Evolutionary conservation across 495 filamentous ascomycete genomes (phyloP).

Genomic region (Aspergillus carlsbadensis): DNA sequence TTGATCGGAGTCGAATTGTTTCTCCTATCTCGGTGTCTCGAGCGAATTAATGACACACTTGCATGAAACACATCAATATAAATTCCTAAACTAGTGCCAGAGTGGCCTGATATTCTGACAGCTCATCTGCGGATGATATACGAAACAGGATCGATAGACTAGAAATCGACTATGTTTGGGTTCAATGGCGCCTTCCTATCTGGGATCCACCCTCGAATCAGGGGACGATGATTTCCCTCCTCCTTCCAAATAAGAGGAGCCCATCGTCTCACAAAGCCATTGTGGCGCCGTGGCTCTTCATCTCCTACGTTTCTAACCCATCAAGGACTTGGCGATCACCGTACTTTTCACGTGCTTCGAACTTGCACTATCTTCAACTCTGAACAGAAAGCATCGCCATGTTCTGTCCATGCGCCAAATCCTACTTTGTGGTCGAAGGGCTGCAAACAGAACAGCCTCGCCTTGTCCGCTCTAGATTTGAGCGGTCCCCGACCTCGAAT

Average conservation of each 20-base stretch:
- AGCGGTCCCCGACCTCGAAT: neutral
- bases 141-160: slow-evolving; percentile 6
- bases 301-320: neutral
- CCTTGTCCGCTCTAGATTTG: slow-evolving; percentile 9
- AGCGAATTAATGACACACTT: neutral
- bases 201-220: neutral
- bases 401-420: slow-evolving; percentile 14
- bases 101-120: neutral
- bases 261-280: neutral
- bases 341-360: neutral
- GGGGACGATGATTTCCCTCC: neutral
- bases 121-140: neutral
- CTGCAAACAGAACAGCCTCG: slow-evolving; percentile 17
- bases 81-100: neutral
- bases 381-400: neutral
- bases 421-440: slow-evolving; percentile 13
- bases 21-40: neutral
- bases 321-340: neutral
- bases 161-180: neutral
- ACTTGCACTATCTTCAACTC: neutral
- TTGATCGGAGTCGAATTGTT: neutral
- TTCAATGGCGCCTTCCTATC: slow-evolving; percentile 7
- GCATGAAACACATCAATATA: neutral
- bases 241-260: neutral
- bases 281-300: neutral